Base-by-base conservation (phyloP, 768 basidiomycete genomes). In the Cantharellus anzutake region DNA sequence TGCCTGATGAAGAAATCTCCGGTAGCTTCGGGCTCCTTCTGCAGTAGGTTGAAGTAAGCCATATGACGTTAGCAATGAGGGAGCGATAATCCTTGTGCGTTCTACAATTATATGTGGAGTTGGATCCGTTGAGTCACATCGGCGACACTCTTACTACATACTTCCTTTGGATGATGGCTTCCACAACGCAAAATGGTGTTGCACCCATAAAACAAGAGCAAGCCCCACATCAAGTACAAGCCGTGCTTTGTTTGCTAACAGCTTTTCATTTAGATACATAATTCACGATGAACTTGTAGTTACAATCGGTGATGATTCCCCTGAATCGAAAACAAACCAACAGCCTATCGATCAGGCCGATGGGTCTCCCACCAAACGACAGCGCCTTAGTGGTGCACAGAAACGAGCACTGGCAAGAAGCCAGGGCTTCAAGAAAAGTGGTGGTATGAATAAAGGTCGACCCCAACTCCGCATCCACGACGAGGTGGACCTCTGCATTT, bases 381-480 rank as follows among this genome's bases (percentile, higher is more conserved):
- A 61, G 4, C 62, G 65, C 38, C 60, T 69, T 42, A 68, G 67
- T 41, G 72, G 70, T 5, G 66, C 72, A 35, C 72, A 74, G 60
- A 68, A 68, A 50, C 75, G 74, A 63, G 76, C 73, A 64, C 67
- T 75, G 59, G 77, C 75, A 5, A 82, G 80, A 66, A 60, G 37
- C 58, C 58, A 48, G 41, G 78, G 82, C 67, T 83, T 79, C 69
- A 86, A 86, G 69, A 79, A 82, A 5, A 77, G 80, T 61, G 74
- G 79, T 40, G 92, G 92, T 2, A 80, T 82, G 61, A 96, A 94
- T 70, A 93, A 90, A 68, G 83, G 80, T 7, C 71, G 93, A 48
- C 76, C 81, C 11, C 92, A 90, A 69, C 81, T 76, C 16, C 84
- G 84, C 67, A 74, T 86, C 16, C 75, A 79, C 58, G 92, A 93